Conservation (phyloP, 1,139 yeast genomes). For the Geotrichum australiense region DNA sequence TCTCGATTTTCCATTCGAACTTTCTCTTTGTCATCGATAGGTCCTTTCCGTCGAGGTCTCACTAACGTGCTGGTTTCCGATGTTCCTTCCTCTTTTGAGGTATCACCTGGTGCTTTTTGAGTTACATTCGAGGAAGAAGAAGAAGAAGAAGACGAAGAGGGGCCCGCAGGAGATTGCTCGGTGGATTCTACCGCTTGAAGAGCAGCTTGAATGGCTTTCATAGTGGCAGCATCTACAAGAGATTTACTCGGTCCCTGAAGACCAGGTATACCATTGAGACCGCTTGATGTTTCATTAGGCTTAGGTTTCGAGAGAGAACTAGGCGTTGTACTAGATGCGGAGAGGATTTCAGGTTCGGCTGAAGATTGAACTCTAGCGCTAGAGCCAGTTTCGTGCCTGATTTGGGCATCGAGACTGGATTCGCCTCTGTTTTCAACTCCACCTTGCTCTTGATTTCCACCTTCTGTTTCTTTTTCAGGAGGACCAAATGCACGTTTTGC, state of each 20-base stretch:
- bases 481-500: constrained; percentile 38
- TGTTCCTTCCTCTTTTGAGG: too few species aligned
- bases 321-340: constrained; percentile 4
- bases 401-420: too few species aligned
- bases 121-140: too few species aligned
- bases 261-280: too few species aligned
- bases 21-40: constrained; percentile 45
- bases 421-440: too few species aligned
- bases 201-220: constrained; percentile 36
- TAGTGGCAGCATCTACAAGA: constrained; percentile 30
- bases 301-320: constrained; percentile 4
- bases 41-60: constrained; percentile 13
- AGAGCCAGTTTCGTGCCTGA: too few species aligned
- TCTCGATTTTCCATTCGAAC: constrained; percentile 68
- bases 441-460: too few species aligned
- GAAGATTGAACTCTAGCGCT: too few species aligned
- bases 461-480: constrained; percentile 14
- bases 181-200: constrained; percentile 28
- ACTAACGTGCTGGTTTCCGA: constrained; percentile 1
- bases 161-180: constrained; percentile 3
- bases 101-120: not conserved
- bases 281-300: too few species aligned
- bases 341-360: too few species aligned
- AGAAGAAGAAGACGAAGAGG: not conserved
- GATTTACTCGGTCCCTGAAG: constrained; percentile 8